Percentiles rank a stretch among this genome's conserved stretches.
These are phyloP conservation scores for Wallacemonas rigidus DNA, from an alignment of 208 protist genomes.

Conservation along the genomic window DNA sequence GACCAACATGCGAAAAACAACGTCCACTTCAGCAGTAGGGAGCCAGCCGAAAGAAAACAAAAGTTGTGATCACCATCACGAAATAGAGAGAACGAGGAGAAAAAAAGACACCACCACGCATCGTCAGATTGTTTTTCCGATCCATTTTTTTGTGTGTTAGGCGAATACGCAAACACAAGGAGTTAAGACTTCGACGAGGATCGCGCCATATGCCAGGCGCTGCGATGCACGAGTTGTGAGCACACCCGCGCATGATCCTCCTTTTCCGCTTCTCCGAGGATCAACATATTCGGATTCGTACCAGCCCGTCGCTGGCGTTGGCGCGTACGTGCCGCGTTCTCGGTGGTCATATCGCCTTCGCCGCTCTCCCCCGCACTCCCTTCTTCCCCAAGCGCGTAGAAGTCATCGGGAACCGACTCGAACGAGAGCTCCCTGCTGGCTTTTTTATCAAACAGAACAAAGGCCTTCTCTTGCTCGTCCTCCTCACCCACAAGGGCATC, in stretches of 20 bases:
- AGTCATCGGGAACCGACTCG: constrained; percentile 38
- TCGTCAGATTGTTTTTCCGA: background rate
- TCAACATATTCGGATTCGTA: background rate
- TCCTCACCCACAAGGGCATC: constrained; percentile 18
- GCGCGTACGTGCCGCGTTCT: background rate
- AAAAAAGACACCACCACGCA: too few species aligned
- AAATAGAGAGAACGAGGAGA: too few species aligned
- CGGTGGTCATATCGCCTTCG: background rate
- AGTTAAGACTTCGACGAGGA: background rate
- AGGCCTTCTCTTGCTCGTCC: constrained; percentile 28
- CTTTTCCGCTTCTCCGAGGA: constrained; percentile 1
- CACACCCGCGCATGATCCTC: constrained; percentile 25
- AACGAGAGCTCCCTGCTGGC: constrained; percentile 29
- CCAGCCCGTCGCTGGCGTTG: background rate
- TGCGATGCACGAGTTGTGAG: constrained; percentile 63
- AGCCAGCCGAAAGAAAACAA: too few species aligned
- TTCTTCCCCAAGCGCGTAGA: constrained; percentile 7
- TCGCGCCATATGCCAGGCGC: constrained; percentile 35
- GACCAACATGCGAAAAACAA: too few species aligned
- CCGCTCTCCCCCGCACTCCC: background rate
- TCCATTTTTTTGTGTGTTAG: background rate
- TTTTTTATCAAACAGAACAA: constrained; percentile 24
- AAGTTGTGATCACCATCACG: too few species aligned
- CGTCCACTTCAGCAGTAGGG: too few species aligned
- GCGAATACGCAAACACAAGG: background rate